Evolutionary conservation across 306 rosid species (phyloP).

Genomic region (Gillenia trifoliata): DNA sequence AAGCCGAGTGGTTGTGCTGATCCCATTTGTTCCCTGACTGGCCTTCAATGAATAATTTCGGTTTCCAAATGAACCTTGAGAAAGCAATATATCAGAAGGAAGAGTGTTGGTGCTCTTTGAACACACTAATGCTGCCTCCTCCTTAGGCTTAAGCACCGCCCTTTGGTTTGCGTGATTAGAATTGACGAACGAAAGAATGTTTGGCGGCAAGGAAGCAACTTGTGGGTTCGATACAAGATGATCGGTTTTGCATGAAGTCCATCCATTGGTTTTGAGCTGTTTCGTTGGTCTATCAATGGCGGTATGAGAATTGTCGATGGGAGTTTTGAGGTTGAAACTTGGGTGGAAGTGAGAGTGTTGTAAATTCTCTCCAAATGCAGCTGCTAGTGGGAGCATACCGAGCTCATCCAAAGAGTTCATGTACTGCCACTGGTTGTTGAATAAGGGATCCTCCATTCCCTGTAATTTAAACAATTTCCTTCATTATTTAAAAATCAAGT

Average conservation of each 20-base stretch:
- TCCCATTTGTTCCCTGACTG: conserved; percentile 36
- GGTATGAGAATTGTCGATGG: conserved; percentile 30
- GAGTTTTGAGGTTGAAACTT: conserved; percentile 38
- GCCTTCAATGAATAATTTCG: conserved; percentile 35
- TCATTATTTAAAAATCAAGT: no score
- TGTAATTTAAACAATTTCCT: conserved; percentile 16
- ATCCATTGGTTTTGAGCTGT: conserved; percentile 42
- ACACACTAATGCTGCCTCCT: conserved; percentile 33
- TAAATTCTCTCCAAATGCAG: conserved; percentile 58
- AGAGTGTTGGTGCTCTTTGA: conserved; percentile 26
- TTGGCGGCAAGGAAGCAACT: conserved; percentile 32
- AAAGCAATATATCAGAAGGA: conserved; percentile 40
- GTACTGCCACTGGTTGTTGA: conserved; percentile 53
- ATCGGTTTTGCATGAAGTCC: conserved; percentile 38
- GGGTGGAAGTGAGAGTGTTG: conserved; percentile 41
- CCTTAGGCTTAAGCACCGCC: conserved; percentile 57
- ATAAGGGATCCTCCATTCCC: conserved; percentile 67
- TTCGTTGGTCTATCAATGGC: conserved; percentile 41
- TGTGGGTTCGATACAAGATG: conserved; percentile 37
- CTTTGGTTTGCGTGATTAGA: conserved; percentile 42
- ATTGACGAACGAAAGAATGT: conserved; percentile 45
- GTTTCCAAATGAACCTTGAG: conserved; percentile 44
- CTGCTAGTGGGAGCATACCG: conserved; percentile 34
- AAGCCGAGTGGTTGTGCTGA: conserved; percentile 36
- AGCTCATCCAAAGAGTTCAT: conserved; percentile 49